These are phyloP conservation scores for Panellus pusillus DNA, from an alignment of 768 basidiomycete genomes.

Conservation along the genomic window DNA sequence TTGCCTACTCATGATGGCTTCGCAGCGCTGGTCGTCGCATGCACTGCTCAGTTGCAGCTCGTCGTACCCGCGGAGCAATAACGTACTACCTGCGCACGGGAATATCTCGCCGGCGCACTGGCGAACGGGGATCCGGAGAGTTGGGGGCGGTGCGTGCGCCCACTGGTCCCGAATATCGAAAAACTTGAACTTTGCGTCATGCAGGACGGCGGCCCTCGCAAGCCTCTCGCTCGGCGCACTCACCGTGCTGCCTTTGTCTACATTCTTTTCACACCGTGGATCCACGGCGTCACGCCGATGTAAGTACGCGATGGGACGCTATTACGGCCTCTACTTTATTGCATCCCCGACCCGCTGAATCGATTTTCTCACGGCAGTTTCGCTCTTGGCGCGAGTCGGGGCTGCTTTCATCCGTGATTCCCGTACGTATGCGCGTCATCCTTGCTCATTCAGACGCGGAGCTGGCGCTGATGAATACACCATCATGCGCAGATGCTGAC, in stretches of 20 bases:
- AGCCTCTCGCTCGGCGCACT: conserved; percentile 56
- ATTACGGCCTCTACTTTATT: background rate
- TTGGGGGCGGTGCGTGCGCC: conserved; percentile 54
- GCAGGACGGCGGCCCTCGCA: conserved; percentile 53
- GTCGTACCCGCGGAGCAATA: conserved; percentile 62
- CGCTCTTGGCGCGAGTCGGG: conserved; percentile 74
- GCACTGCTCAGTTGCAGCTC: conserved; percentile 42
- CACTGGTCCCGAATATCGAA: background rate
- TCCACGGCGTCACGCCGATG: conserved; percentile 67
- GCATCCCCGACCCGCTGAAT: background rate
- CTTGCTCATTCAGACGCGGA: too few species aligned
- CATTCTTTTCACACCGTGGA: conserved; percentile 64
- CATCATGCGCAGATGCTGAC: conserved; percentile 49
- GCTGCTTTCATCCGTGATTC: conserved; percentile 66
- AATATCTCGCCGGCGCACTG: conserved; percentile 41
- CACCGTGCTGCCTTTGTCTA: conserved; percentile 72
- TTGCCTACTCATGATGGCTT: background rate
- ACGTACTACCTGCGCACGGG: conserved; percentile 65
- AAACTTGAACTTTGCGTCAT: background rate
- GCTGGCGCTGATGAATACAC: too few species aligned
- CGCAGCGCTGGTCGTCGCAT: conserved; percentile 19
- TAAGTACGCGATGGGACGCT: conserved; percentile 34
- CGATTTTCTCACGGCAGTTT: conserved; percentile 45
- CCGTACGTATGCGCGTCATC: conserved; percentile 35
- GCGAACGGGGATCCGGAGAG: conserved; percentile 38